phyloP scores from a whole-genome alignment of 176 grass and related monocot genomes.

The Oryza meyeriana region DNA sequence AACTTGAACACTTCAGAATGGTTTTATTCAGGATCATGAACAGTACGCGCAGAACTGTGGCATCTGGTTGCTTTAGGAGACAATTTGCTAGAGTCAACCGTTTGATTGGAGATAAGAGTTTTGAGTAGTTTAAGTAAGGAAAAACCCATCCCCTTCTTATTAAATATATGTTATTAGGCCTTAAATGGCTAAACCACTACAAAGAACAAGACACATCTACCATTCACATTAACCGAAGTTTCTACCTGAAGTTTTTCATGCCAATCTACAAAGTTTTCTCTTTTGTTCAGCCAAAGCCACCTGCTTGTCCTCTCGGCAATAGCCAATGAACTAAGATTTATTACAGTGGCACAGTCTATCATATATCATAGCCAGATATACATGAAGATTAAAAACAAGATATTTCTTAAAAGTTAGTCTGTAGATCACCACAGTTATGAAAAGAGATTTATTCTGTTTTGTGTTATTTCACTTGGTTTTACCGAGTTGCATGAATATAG shows the following conservation, averaged over 20 bases:
- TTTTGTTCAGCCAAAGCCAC: neutral
- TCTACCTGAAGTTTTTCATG: neutral
- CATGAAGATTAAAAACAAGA: too few relatives aligned
- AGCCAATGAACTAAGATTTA: neutral
- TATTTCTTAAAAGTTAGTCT: neutral
- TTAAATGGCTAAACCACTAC: neutral
- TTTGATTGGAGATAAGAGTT: neutral
- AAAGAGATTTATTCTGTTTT: neutral
- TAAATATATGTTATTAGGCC: neutral
- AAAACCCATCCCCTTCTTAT: neutral
- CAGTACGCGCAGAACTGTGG: neutral
- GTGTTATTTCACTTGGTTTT: neutral
- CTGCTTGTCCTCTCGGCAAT: neutral
- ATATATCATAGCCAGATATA: neutral
- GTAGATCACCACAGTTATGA: neutral
- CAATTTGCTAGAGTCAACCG: neutral
- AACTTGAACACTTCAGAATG: neutral
- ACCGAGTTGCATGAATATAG: neutral
- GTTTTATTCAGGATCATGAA: neutral
- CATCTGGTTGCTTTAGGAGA: neutral
- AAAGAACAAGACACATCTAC: too few relatives aligned
- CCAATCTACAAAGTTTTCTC: neutral
- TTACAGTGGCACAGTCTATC: neutral
- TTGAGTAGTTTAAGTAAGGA: neutral
- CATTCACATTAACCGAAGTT: neutral